Percentiles rank a stretch among this genome's conserved stretches.
Evolutionary conservation across 1,139 yeast genomes (phyloP).

Genomic region (Sugiyamaella novakii): DNA sequence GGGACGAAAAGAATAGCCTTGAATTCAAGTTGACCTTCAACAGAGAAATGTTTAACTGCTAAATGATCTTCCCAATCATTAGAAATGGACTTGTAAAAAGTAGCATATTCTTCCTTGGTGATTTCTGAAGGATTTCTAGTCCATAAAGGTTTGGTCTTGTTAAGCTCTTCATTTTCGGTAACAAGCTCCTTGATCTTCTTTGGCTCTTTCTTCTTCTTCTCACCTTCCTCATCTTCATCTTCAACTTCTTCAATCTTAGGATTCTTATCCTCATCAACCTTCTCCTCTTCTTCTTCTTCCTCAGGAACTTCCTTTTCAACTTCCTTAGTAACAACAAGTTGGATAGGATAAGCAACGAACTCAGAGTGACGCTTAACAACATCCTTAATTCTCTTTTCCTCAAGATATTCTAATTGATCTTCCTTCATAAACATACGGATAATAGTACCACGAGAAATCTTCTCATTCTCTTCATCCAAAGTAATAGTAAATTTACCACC

Average conservation of each 20-base stretch:
- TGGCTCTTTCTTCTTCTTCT: conserved; percentile 64
- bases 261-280: conserved; percentile 60
- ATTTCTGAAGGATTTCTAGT: conserved; percentile 98
- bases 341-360: conserved; percentile 98
- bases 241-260: conserved; percentile 73
- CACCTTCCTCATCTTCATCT: conserved; percentile 64
- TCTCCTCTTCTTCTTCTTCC: conserved; percentile 60
- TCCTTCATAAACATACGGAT: conserved; percentile 97
- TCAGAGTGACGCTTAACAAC: conserved; percentile 99
- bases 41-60: conserved; percentile 99
- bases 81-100: conserved; percentile 98
- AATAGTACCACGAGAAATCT: conserved; percentile 91
- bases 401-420: conserved; percentile 98
- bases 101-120: conserved; percentile 97
- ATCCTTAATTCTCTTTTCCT: conserved; percentile 99
- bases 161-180: conserved; percentile 92
- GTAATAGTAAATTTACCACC: conserved; percentile 99
- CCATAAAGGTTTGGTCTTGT: conserved; percentile 99
- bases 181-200: conserved; percentile 86
- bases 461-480: conserved; percentile 81
- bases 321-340: conserved; percentile 97
- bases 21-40: conserved; percentile 99
- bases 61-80: conserved; percentile 99
- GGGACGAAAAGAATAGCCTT: conserved; percentile 97
- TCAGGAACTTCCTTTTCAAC: conserved; percentile 93